Percentiles rank a stretch among this genome's conserved stretches.
These are phyloP conservation scores for Aegilops speltoides DNA, from an alignment of 176 grass and related monocot genomes.

Conservation along the genomic window DNA sequence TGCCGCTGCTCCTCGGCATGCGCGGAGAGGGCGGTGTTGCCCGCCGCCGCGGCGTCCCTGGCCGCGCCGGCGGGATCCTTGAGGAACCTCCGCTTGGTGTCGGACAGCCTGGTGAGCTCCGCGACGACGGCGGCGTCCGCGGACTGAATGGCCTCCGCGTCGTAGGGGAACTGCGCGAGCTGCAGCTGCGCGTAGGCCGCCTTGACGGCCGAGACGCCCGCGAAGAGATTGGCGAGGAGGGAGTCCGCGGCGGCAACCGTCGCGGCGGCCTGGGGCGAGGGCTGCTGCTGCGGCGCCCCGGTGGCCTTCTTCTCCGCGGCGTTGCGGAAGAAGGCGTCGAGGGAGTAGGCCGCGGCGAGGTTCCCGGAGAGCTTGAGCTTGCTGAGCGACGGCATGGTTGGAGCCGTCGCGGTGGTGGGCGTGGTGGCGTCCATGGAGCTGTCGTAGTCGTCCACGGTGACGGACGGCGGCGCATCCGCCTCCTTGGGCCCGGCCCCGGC, in stretches of 20 bases:
- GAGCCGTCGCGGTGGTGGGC: not conserved
- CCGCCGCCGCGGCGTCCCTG: conserved; percentile 28
- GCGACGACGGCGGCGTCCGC: conserved; percentile 70
- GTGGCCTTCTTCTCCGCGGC: conserved; percentile 44
- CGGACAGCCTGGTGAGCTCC: conserved; percentile 76
- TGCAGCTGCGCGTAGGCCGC: conserved; percentile 94
- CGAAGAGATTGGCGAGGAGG: conserved; percentile 69
- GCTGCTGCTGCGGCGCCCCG: not conserved
- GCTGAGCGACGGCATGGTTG: conserved; percentile 35
- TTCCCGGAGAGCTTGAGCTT: conserved; percentile 82
- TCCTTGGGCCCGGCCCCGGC: not conserved
- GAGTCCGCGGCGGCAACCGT: conserved; percentile 40
- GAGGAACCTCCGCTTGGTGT: conserved; percentile 70
- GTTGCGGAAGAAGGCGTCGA: conserved; percentile 48
- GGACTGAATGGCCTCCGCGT: conserved; percentile 70
- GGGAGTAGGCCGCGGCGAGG: conserved; percentile 52
- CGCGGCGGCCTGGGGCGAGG: not conserved
- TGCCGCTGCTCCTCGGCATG: conserved; percentile 82
- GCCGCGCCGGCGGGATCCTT: conserved; percentile 51
- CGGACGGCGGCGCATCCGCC: not conserved
- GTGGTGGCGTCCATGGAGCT: conserved; percentile 19
- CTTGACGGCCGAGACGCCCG: conserved; percentile 83
- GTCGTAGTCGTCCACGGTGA: conserved; percentile 1
- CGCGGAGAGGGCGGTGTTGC: conserved; percentile 45
- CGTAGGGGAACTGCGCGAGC: conserved; percentile 80